These are phyloP conservation scores for Zalaria obscura DNA, from an alignment of 2,329 filamentous ascomycete genomes.

Conservation along the genomic window DNA sequence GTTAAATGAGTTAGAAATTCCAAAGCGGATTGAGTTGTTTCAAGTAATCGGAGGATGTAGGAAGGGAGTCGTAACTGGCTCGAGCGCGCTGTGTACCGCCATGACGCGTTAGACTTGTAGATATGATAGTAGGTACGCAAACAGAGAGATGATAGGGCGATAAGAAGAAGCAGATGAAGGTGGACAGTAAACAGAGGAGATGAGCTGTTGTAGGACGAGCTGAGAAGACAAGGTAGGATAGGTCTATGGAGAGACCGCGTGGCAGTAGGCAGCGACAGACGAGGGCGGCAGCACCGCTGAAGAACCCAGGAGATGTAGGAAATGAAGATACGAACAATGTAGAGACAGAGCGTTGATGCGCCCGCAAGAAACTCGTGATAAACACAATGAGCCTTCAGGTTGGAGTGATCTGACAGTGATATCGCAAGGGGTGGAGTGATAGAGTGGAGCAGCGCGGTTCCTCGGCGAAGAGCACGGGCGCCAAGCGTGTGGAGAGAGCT, in stretches of 20 bases:
- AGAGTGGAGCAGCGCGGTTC: no score
- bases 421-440: no score
- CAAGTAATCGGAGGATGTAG: conserved; percentile 4
- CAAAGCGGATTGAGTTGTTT: not conserved
- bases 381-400: no score
- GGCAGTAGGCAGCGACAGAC: no score
- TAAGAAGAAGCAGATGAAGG: conserved; percentile 8
- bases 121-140: not conserved
- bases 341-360: not conserved
- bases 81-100: conserved; percentile 1
- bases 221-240: not conserved
- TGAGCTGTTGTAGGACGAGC: conserved; percentile 10
- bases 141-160: conserved; percentile 11
- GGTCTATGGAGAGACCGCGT: no score
- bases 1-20: not conserved
- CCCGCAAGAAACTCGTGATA: not conserved
- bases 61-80: not conserved
- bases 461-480: no score
- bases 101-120: conserved; percentile 4
- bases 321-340: conserved; percentile 8
- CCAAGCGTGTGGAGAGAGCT: no score
- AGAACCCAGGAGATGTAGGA: conserved; percentile 1
- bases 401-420: no score
- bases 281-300: not conserved
- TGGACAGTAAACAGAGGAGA: conserved; percentile 11